phyloP scores from a whole-genome alignment of 1,139 yeast genomes.

The Debaryomycetaceae sp. region DNA sequence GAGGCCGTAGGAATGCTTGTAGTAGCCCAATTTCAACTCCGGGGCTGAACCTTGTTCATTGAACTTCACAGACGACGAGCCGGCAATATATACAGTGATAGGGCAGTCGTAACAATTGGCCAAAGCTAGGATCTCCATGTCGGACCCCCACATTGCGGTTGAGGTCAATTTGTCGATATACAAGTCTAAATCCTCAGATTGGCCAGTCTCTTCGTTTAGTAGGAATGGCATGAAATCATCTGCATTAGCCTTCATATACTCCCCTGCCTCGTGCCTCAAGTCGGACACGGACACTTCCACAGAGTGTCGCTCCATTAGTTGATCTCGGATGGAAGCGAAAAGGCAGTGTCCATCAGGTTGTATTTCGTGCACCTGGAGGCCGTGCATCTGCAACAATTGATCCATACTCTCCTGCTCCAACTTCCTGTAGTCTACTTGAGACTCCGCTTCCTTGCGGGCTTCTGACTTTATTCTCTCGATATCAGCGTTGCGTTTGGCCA shows the following conservation, averaged over 20 bases:
- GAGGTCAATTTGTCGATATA: constrained; percentile 65
- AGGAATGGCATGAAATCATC: constrained; percentile 79
- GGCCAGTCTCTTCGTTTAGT: constrained; percentile 70
- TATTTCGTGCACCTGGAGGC: constrained; percentile 59
- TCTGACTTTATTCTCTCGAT: constrained; percentile 58
- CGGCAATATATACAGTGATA: constrained; percentile 73
- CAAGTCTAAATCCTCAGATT: constrained; percentile 59
- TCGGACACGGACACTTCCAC: constrained; percentile 42
- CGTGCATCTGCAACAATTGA: constrained; percentile 44
- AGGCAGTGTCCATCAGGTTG: constrained; percentile 94
- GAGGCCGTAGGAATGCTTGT: constrained; percentile 79
- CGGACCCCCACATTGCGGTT: constrained; percentile 96
- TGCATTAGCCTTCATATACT: constrained; percentile 57
- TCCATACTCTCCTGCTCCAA: constrained; percentile 68
- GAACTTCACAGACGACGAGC: constrained; percentile 58
- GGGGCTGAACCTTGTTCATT: constrained; percentile 51
- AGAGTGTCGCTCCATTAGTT: constrained; percentile 51
- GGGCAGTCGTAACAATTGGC: constrained; percentile 66
- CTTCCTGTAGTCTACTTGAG: constrained; percentile 61
- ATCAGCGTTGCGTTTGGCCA: constrained; percentile 74
- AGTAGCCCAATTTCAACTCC: constrained; percentile 70
- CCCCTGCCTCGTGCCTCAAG: constrained; percentile 63
- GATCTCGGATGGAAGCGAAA: constrained; percentile 83
- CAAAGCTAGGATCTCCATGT: constrained; percentile 81
- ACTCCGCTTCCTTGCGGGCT: constrained; percentile 68